A percentile compares a stretch with the other conserved stretches of the same genome.
Conservation (phyloP, 2,329 filamentous ascomycete species). For the Pseudopyricularia cyperi region DNA sequence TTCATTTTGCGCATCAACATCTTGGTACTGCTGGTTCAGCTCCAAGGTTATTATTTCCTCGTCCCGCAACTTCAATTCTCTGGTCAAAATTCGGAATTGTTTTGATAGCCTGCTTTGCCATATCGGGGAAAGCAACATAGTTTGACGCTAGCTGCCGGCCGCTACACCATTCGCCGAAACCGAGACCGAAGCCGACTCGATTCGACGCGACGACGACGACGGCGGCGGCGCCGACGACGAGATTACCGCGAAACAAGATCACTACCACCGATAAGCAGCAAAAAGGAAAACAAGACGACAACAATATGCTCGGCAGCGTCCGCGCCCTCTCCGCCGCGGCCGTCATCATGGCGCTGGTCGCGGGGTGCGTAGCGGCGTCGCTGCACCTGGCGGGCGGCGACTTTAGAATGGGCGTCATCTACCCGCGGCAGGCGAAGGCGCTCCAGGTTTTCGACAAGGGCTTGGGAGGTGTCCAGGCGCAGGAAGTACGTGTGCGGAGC, state of each 20-base stretch:
- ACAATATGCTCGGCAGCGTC: neutral
- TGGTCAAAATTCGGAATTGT: too few species aligned
- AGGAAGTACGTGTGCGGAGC: constrained; percentile 15
- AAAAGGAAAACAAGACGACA: neutral
- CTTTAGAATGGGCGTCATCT: constrained; percentile 21
- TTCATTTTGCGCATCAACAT: too few species aligned
- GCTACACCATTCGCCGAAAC: too few species aligned
- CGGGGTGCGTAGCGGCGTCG: constrained; percentile 11
- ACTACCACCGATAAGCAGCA: neutral
- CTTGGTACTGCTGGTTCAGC: too few species aligned
- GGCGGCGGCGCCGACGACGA: too few species aligned
- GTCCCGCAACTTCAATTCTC: too few species aligned
- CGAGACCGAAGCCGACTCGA: too few species aligned
- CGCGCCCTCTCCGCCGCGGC: neutral
- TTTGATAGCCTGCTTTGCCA: too few species aligned
- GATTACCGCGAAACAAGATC: neutral
- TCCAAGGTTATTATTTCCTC: too few species aligned
- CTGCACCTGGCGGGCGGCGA: constrained; percentile 19
- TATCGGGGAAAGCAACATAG: too few species aligned
- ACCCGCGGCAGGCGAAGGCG: constrained; percentile 19
- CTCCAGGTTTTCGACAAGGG: constrained; percentile 27
- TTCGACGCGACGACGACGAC: too few species aligned
- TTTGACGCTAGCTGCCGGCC: too few species aligned
- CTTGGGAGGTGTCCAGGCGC: constrained; percentile 23
- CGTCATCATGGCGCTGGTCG: constrained; percentile 4